Conservation (phyloP, 306 rosid genomes). For the Hippophae tibetana region DNA sequence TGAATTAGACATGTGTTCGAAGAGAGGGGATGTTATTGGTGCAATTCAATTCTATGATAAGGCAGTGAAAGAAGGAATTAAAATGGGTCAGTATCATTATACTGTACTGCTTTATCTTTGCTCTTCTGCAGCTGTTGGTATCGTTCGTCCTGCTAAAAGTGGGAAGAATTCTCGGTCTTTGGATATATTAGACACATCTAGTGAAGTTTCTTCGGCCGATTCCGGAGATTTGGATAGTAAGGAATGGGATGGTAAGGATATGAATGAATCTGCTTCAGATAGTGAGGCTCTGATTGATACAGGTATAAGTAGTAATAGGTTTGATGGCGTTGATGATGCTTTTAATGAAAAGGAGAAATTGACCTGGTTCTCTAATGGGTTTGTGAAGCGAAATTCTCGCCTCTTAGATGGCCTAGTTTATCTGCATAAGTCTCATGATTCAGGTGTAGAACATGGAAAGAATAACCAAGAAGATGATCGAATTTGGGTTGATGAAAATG, state of each 20-base stretch:
- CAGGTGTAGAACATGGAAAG: slow-evolving; percentile 14
- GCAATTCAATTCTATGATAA: slow-evolving; percentile 63
- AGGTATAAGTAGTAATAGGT: slow-evolving; percentile 2
- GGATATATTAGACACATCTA: slow-evolving; percentile 25
- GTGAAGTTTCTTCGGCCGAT: slow-evolving; percentile 16
- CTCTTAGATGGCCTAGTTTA: slow-evolving; percentile 17
- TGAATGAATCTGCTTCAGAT: slow-evolving; percentile 4
- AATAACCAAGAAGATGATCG: slow-evolving; percentile 21
- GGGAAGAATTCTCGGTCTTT: slow-evolving; percentile 49
- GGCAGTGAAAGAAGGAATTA: slow-evolving; percentile 40
- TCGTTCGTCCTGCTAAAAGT: slow-evolving; percentile 76
- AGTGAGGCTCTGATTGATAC: not conserved
- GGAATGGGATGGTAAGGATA: slow-evolving; percentile 7
- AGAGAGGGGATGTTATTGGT: slow-evolving; percentile 60
- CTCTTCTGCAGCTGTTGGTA: slow-evolving; percentile 86
- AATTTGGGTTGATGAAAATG: slow-evolving; percentile 53
- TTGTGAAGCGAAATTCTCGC: slow-evolving; percentile 19
- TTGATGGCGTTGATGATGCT: slow-evolving; percentile 9
- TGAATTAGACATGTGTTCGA: slow-evolving; percentile 72
- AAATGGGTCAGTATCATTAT: slow-evolving; percentile 61
- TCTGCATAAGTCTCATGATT: slow-evolving; percentile 13
- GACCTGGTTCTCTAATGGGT: slow-evolving; percentile 20
- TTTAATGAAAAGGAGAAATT: slow-evolving; percentile 19
- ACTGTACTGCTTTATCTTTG: slow-evolving; percentile 75
- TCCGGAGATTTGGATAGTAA: slow-evolving; percentile 1